Base-by-base conservation (phyloP, 768 basidiomycete genomes). In the Mycena haematopus region DNA sequence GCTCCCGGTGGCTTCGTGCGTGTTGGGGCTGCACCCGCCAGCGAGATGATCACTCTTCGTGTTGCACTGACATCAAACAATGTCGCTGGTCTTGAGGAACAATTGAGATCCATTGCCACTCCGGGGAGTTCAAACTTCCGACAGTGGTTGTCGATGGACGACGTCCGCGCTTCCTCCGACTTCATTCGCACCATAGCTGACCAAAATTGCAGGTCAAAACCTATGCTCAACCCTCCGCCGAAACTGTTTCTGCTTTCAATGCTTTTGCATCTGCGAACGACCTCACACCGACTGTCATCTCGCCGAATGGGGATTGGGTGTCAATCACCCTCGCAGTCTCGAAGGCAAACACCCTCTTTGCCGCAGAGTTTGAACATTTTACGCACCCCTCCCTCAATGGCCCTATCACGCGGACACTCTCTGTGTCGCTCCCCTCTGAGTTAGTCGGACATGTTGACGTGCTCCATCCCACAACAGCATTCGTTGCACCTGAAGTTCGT, bases 381-480 rank as follows among this genome's bases (percentile, higher is more conserved):
- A 40, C 44, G 24, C 52, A 54, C 22, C 44, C 60, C 4, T 27
- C 35, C 21, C 15, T 49, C 6, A 15, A 10, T 10, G 15, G 19
- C 7, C n/a, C 57, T 4, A 50, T 58, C 21, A 31, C 25, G 19
- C 57, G 57, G 36, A 58, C 57, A 2, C 57, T 58, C 35, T 51
- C 57, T 14, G 47, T 58, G 29, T 61, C 60, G 9, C 60, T 61
- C 3, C 60, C 60, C 2, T 38, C 42, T 1, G 31, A 61, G 25
- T 52, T 61, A 21, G 60, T 49, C 11, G 60, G 60, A 4, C 57
- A 58, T 24, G 57, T 58, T 17, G 57, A 58, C 27, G 57, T 58
- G 15, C 38, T 58, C 7, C 57, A 51, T 51, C 57, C 49, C 40
- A 40, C 57, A 9, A 58, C 57, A 15, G 33, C 44, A 10, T 61